Evolutionary conservation across 2,329 filamentous ascomycete species (phyloP).

Genomic region (Sclerotinia borealis): DNA sequence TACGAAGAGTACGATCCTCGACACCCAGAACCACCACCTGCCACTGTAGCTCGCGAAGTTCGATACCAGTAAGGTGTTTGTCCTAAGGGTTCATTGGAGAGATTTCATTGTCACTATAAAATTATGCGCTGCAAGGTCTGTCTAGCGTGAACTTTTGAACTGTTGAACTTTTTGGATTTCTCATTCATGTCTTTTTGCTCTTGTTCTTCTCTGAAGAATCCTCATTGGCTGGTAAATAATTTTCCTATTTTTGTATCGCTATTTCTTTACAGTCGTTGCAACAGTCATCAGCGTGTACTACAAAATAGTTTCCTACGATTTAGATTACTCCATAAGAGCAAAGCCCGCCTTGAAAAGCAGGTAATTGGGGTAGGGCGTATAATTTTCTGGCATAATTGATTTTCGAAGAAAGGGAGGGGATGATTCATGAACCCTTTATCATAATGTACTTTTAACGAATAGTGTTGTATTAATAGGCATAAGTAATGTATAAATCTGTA

Average conservation of each 20-base stretch:
- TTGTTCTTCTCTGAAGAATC: slow-evolving; percentile 1
- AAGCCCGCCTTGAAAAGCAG: background rate
- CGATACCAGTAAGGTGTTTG: slow-evolving; percentile 23
- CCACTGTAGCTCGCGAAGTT: slow-evolving; percentile 21
- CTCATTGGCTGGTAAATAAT: slow-evolving; percentile 1
- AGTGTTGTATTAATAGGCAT: background rate
- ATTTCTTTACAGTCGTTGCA: background rate
- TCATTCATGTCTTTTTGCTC: background rate
- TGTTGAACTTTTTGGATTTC: background rate
- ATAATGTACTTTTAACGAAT: background rate
- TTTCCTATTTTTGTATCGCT: background rate
- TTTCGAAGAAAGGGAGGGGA: background rate
- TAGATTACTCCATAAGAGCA: background rate
- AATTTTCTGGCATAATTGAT: background rate
- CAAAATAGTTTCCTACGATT: background rate
- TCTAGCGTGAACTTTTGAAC: slow-evolving; percentile 1
- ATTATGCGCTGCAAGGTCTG: slow-evolving; percentile 5
- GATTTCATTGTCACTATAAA: background rate
- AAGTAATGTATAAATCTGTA: background rate
- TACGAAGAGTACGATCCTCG: slow-evolving; percentile 43
- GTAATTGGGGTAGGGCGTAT: background rate
- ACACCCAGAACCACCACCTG: slow-evolving; percentile 32
- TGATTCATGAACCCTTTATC: background rate
- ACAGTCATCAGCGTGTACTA: background rate
- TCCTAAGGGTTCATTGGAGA: background rate